Conservation (phyloP, 2,329 filamentous ascomycete genomes). For the Trichoderma aggressivum region DNA sequence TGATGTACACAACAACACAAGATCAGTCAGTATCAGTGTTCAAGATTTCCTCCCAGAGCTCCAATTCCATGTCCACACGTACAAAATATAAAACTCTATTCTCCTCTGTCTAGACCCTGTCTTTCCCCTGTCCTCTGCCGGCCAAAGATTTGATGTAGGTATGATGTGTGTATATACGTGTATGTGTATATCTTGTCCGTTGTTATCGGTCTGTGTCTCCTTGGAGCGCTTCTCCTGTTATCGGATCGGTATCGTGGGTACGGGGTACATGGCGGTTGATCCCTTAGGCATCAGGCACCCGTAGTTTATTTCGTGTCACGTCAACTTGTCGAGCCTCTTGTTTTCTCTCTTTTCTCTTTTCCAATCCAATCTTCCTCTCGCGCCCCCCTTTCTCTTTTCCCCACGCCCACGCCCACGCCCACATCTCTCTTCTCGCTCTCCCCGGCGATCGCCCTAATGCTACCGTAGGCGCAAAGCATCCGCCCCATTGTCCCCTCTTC, state of each 20-base stretch:
- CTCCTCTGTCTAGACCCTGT: not conserved
- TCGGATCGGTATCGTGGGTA: not conserved
- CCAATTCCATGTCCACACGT: not conserved
- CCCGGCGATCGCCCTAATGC: constrained; percentile 10
- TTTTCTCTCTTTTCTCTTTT: constrained; percentile 3
- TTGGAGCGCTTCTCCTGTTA: not conserved
- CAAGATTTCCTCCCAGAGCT: not conserved
- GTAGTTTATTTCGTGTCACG: not conserved
- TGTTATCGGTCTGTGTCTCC: not conserved
- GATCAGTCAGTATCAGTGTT: not conserved
- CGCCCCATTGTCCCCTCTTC: constrained; percentile 8
- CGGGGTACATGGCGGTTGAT: not conserved
- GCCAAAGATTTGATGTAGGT: not conserved
- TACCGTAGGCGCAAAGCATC: constrained; percentile 1
- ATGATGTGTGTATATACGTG: not conserved
- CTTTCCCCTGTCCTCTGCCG: not conserved
- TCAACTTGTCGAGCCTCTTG: not conserved
- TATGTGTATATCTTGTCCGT: not conserved
- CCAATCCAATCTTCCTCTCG: not conserved
- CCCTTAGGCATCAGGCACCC: not conserved
- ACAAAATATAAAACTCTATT: not conserved
- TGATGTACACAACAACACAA: not conserved
- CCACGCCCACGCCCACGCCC: constrained; percentile 2
- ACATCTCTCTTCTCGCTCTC: constrained; percentile 11
- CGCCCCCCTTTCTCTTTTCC: not conserved